A percentile compares a stretch with the other conserved stretches of the same genome.
These are phyloP conservation scores for Caloboletus firmus DNA, from an alignment of 1,284 basidiomycete genomes.

Conservation along the genomic window DNA sequence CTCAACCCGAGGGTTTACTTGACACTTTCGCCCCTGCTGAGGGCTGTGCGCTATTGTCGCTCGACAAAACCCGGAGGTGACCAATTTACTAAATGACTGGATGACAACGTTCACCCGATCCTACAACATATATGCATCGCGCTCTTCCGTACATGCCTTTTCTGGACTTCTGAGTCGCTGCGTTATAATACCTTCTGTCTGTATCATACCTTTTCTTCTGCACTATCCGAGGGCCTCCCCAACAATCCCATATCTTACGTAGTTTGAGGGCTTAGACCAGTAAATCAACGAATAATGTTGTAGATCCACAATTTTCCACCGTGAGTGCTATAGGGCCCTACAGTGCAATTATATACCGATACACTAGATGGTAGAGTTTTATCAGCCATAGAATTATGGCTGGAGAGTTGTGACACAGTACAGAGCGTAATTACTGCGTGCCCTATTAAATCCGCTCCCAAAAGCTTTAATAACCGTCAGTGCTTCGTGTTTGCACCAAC, in stretches of 20 bases:
- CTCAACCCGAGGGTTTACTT: not conserved
- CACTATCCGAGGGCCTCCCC: not conserved
- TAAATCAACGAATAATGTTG: not conserved
- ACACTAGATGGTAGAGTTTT: not conserved
- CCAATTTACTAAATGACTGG: constrained; percentile 1
- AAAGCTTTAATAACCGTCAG: constrained; percentile 7
- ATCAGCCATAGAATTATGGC: not conserved
- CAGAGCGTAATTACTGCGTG: not conserved
- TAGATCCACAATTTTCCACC: too few relatives aligned
- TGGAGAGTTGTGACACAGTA: not conserved
- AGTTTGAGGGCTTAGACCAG: not conserved
- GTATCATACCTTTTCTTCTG: constrained; percentile 1
- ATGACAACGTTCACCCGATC: not conserved
- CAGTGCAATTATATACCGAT: too few relatives aligned
- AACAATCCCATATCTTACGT: not conserved
- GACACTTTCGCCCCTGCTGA: constrained; percentile 2
- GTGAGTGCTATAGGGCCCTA: too few relatives aligned
- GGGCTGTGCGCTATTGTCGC: not conserved
- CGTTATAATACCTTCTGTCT: not conserved
- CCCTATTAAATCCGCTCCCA: not conserved
- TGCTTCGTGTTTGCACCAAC: not conserved
- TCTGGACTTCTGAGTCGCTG: not conserved
- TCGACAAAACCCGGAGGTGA: constrained; percentile 3
- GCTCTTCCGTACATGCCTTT: constrained; percentile 1
- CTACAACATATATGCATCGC: not conserved